These are phyloP conservation scores for Eucalyptus curtisii DNA, from an alignment of 345 rosid genomes.

Conservation along the genomic window DNA sequence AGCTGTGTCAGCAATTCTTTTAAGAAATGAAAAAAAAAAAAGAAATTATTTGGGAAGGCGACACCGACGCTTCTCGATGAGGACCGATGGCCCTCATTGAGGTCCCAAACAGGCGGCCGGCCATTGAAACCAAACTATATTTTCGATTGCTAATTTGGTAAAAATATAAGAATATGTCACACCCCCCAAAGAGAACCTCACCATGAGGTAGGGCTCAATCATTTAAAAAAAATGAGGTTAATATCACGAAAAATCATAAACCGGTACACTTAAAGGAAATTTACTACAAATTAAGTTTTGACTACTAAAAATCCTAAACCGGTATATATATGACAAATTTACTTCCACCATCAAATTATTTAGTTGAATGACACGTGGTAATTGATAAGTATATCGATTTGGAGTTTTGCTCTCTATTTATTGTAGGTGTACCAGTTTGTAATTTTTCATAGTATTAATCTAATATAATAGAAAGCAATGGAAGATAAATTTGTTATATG, in stretches of 20 bases:
- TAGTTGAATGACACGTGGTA: fast-evolving
- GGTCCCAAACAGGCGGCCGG: not conserved
- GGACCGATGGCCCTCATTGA: not conserved
- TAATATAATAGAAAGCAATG: fast-evolving
- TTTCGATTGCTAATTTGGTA: not conserved
- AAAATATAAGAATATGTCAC: not conserved
- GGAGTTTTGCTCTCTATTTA: not conserved
- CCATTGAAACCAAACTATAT: not conserved
- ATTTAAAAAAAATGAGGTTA: too few relatives aligned
- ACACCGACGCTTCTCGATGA: not conserved
- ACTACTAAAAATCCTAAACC: too few relatives aligned
- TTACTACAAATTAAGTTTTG: too few relatives aligned
- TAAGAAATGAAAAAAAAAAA: too few relatives aligned
- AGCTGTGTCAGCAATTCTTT: fast-evolving
- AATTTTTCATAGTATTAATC: too few relatives aligned
- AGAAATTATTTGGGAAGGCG: not conserved
- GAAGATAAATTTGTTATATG: too few relatives aligned
- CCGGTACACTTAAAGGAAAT: fast-evolving
- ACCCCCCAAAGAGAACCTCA: not conserved
- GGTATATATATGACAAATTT: too few relatives aligned
- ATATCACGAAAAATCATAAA: fast-evolving
- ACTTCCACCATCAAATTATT: too few relatives aligned
- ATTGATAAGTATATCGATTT: fast-evolving
- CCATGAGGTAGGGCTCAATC: not conserved
- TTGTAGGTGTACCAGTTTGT: fast-evolving